Percentiles rank a stretch among this genome's conserved stretches.
Evolutionary conservation across 2,329 filamentous ascomycete species (phyloP).

Genomic region (Pseudodiploospora longispora): DNA sequence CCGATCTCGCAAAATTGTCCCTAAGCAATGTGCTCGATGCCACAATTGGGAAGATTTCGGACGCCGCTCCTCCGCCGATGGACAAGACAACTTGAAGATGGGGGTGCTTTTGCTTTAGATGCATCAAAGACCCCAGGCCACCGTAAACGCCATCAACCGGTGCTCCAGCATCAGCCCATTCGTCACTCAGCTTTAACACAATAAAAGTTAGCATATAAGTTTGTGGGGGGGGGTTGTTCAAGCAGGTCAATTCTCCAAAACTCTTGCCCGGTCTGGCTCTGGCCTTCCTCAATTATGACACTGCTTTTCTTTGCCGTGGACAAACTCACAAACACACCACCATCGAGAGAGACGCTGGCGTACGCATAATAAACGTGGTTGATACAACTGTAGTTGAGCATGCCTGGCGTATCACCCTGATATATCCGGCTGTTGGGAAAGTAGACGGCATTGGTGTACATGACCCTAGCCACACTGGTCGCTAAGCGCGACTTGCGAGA

Average conservation of each 20-base stretch:
- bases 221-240: too few relatives aligned
- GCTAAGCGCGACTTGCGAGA: slow-evolving; percentile 39
- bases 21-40: slow-evolving; percentile 52
- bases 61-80: slow-evolving; percentile 60
- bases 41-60: slow-evolving; percentile 59
- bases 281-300: not conserved
- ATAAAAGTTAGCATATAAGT: slow-evolving; percentile 16
- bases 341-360: slow-evolving; percentile 64
- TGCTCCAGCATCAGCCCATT: slow-evolving; percentile 66
- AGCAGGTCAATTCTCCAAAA: too few relatives aligned
- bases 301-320: not conserved
- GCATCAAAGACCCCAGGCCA: slow-evolving; percentile 64
- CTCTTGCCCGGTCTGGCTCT: not conserved
- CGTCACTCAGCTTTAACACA: slow-evolving; percentile 59
- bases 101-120: slow-evolving; percentile 62
- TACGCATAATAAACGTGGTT: slow-evolving; percentile 80
- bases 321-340: slow-evolving; percentile 62
- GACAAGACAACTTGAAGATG: slow-evolving; percentile 71
- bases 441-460: slow-evolving; percentile 69
- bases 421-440: slow-evolving; percentile 77
- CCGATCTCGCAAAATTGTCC: slow-evolving; percentile 63
- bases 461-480: slow-evolving; percentile 37
- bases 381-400: slow-evolving; percentile 66
- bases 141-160: slow-evolving; percentile 64
- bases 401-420: slow-evolving; percentile 62